Base-by-base conservation (phyloP, 495 filamentous ascomycete species). In the Neurospora cerealis region DNA sequence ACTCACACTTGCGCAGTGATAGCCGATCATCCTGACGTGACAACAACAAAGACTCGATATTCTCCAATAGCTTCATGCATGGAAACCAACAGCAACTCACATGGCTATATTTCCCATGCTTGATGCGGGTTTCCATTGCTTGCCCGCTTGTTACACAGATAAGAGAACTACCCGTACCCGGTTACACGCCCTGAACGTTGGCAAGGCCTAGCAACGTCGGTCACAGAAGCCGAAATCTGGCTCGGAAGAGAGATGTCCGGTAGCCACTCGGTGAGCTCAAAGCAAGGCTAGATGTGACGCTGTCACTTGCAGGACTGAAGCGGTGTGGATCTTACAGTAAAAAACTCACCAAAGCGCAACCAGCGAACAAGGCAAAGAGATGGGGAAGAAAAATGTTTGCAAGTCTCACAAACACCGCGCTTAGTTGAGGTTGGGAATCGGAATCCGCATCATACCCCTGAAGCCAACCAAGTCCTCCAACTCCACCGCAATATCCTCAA, bases 401-500 rank as follows among this genome's bases (percentile, higher is more conserved):
- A 62, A 3, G 13, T 9, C 6, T 13, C 17, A 62, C 28, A 62
- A 28, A 32, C 54, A 19, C 13, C 28, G 1, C 6, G 54, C 10
- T 60, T 72, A 72, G 44, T 62, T 72, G 71, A 62, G 54, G 28
- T 62, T 62, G 54, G 54, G 54, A 62, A 62, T 42, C n/a, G 78
- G 77, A 69, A 81, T 78, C 60, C 79, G 73, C 79, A 81, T 81
- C 78, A 81, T 79, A 36, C 77, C 77, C 32, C 79, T 60, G 75
- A 77, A 81, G 9, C 79, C 79, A 72, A 80, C 72, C 79, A 81
- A 74, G 36, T 48, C 75, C 62, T 78, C 73, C 72, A 81, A 60
- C 70, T 69, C 79, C 72, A 78, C 77, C 69, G 74, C 48, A 19
- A 81, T 46, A 71, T 81, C 78, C 37, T 75, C 76, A 76, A 81